Evolutionary conservation across 257 asterid genomes (phyloP).

Genomic region (Fraxinus americana): DNA sequence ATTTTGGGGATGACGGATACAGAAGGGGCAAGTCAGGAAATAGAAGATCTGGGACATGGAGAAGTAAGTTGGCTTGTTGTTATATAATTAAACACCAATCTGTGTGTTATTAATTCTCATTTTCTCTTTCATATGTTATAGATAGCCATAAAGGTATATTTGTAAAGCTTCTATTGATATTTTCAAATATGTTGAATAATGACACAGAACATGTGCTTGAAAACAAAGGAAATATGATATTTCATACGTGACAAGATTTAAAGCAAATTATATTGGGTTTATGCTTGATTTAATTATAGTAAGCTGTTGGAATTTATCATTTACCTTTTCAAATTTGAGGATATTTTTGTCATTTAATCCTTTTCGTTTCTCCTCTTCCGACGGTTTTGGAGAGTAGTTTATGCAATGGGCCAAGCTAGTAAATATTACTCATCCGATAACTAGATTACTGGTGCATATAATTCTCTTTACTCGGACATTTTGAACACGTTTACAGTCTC

Average conservation of each 20-base stretch:
- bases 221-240: not conserved
- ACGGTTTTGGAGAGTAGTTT: too few relatives aligned
- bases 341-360: too few relatives aligned
- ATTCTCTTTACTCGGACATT: not conserved
- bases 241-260: too few relatives aligned
- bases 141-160: too few relatives aligned
- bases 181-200: not conserved
- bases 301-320: too few relatives aligned
- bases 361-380: not conserved
- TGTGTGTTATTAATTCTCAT: not conserved
- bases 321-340: too few relatives aligned
- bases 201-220: too few relatives aligned
- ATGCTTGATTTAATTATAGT: too few relatives aligned
- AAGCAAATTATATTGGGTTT: too few relatives aligned
- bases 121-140: not conserved
- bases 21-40: constrained; percentile 49
- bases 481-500: constrained; percentile 1
- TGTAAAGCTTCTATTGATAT: too few relatives aligned
- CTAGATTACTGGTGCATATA: not conserved
- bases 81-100: not conserved
- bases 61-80: constrained; percentile 46
- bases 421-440: too few relatives aligned
- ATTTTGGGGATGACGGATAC: constrained; percentile 43
- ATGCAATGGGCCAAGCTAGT: too few relatives aligned
- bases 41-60: constrained; percentile 36